Conservation (phyloP, 495 filamentous ascomycete genomes). For the Penicillium simplicissimum region DNA sequence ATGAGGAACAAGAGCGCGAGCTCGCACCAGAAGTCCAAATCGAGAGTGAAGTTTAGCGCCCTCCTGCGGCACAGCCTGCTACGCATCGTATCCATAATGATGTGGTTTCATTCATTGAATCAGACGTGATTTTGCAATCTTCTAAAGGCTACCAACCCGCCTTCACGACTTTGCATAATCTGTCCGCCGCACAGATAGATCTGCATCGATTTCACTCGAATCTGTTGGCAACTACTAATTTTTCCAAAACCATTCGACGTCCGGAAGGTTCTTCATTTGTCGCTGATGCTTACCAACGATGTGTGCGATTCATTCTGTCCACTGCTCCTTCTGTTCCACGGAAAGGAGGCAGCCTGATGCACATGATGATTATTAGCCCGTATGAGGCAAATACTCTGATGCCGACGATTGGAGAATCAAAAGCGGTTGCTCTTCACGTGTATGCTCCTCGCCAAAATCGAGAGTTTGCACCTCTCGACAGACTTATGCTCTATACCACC, state of each 20-base stretch:
- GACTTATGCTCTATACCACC: conserved; percentile 41
- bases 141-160: conserved; percentile 47
- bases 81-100: conserved; percentile 48
- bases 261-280: conserved; percentile 1
- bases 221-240: conserved; percentile 59
- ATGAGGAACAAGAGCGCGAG: conserved; percentile 74
- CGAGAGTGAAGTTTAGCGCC: conserved; percentile 56
- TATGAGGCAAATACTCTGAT: conserved; percentile 60
- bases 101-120: conserved; percentile 24
- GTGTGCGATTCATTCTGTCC: conserved; percentile 53
- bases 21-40: conserved; percentile 62
- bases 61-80: conserved; percentile 36
- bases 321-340: conserved; percentile 26
- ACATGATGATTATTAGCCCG: conserved; percentile 60
- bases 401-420: conserved; percentile 38
- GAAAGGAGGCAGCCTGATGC: conserved; percentile 12
- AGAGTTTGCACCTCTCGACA: conserved; percentile 47
- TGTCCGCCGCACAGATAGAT: conserved; percentile 40
- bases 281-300: conserved; percentile 55
- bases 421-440: conserved; percentile 50
- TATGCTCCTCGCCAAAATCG: conserved; percentile 58
- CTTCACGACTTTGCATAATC: conserved; percentile 44
- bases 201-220: conserved; percentile 37
- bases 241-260: conserved; percentile 47
- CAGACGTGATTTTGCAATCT: conserved; percentile 20